These are phyloP conservation scores for Aspergillus wentii DNA, from an alignment of 495 filamentous ascomycete species.

Conservation along the genomic window DNA sequence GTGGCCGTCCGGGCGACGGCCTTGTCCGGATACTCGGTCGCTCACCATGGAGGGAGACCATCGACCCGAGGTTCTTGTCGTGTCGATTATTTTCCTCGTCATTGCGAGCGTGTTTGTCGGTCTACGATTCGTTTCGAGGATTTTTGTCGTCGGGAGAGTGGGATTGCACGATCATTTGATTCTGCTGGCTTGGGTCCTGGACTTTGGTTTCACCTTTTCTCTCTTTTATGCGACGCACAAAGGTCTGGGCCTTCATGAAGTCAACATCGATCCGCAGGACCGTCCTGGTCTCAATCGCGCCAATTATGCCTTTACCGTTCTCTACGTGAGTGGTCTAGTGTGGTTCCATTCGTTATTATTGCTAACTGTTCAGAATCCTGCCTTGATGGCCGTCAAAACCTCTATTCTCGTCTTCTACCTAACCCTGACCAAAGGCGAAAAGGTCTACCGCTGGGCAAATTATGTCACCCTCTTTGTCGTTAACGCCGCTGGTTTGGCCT, in stretches of 20 bases:
- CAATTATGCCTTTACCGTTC: conserved; percentile 77
- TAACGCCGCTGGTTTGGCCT: conserved; percentile 67
- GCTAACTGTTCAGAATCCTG: conserved; percentile 67
- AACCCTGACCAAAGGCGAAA: conserved; percentile 68
- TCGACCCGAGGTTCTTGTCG: conserved; percentile 63
- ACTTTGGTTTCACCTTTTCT: conserved; percentile 70
- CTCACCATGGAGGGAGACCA: conserved; percentile 48
- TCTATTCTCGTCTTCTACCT: conserved; percentile 90
- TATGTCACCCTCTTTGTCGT: conserved; percentile 68
- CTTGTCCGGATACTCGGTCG: neutral
- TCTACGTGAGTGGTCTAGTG: conserved; percentile 60
- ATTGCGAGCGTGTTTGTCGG: conserved; percentile 67
- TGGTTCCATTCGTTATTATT: too few species aligned
- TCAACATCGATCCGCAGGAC: conserved; percentile 47
- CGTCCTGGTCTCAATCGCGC: conserved; percentile 52
- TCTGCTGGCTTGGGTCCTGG: conserved; percentile 73
- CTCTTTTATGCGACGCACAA: conserved; percentile 67
- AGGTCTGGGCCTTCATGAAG: conserved; percentile 75
- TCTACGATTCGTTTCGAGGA: conserved; percentile 65
- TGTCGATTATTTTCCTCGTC: conserved; percentile 65
- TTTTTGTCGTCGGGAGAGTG: conserved; percentile 64
- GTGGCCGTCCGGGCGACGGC: neutral
- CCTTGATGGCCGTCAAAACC: conserved; percentile 71
- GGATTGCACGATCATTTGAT: conserved; percentile 82
- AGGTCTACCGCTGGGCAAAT: conserved; percentile 64